Evolutionary conservation across 176 grass and related monocot species (phyloP).

Genomic region (Zea mays): Zm-B73-REFERENCE-NAM-5.0 NC_050101.1:169245501-169246000

Average conservation of each 20-base stretch:
- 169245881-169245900: neutral
- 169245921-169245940: slow-evolving; percentile 18
- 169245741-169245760: neutral
- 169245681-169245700: too few species aligned
- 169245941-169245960: neutral
- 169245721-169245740: neutral
- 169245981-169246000: neutral
- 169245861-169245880: neutral
- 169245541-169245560: too few species aligned
- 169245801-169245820: neutral
- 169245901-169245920: neutral
- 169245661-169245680: too few species aligned
- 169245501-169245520: too few species aligned
- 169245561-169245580: too few species aligned
- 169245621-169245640: too few species aligned
- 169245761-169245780: neutral
- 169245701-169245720: too few species aligned
- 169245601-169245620: too few species aligned
- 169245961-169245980: neutral
- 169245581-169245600: too few species aligned
- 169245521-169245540: too few species aligned
- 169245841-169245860: slow-evolving; percentile 18
- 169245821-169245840: slow-evolving; percentile 21
- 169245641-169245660: too few species aligned
- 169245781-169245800: slow-evolving; percentile 6